These are phyloP conservation scores for Punctularia strigosozonata DNA, from an alignment of 768 basidiomycete species.

Conservation along the genomic window DNA sequence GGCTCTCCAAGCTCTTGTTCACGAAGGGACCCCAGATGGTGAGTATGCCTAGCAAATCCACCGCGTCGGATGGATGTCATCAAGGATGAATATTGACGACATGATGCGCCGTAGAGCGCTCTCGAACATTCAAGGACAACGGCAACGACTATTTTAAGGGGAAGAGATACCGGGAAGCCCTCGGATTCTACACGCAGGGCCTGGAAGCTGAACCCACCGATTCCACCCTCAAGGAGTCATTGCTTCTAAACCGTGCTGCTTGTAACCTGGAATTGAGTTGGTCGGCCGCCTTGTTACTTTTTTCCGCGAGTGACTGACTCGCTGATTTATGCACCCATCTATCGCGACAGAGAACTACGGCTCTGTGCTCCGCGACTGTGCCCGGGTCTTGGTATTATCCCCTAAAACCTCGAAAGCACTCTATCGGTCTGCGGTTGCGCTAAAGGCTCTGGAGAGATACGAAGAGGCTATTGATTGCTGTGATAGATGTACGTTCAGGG, in stretches of 20 bases:
- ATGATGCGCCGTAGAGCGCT: constrained; percentile 48
- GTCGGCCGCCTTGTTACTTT: constrained; percentile 12
- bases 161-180: constrained; percentile 77
- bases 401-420: constrained; percentile 67
- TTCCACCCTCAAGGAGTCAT: constrained; percentile 39
- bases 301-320: constrained; percentile 1
- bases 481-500: constrained; percentile 51
- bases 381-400: constrained; percentile 54
- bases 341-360: constrained; percentile 68
- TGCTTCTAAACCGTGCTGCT: constrained; percentile 85
- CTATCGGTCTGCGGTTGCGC: constrained; percentile 73
- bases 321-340: no score
- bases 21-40: constrained; percentile 95
- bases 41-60: constrained; percentile 22
- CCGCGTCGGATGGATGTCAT: neutral
- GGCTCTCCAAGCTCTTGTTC: constrained; percentile 73
- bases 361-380: constrained; percentile 76
- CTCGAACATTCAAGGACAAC: constrained; percentile 87
- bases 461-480: constrained; percentile 84
- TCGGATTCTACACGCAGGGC: constrained; percentile 84
- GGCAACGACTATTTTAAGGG: constrained; percentile 92
- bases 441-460: constrained; percentile 59
- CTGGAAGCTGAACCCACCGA: constrained; percentile 76
- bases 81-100: neutral
- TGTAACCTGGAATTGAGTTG: constrained; percentile 83